Base-by-base conservation (phyloP, 2,329 filamentous ascomycete genomes). In the Cordyceps cateniannulata region DNA sequence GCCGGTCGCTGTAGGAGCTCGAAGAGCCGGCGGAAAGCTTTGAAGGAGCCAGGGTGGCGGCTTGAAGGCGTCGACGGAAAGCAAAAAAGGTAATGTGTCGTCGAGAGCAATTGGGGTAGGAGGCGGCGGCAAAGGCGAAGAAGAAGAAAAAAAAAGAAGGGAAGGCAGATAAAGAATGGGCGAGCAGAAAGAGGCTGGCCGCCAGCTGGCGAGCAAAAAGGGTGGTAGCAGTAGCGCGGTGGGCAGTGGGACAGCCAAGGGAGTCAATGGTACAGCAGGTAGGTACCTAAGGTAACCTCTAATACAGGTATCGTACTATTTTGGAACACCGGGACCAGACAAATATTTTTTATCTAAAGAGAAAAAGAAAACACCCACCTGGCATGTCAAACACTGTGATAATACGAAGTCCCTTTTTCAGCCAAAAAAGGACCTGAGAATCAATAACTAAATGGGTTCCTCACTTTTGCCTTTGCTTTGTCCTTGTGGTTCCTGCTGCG, bases 11-110 rank as follows among this genome's bases (percentile, higher is more conserved):
- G 67, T 77, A 78, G 68, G 81, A 81, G 72, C 74, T 76, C 74
- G 83, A 84, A 63, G 83, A 81, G 71, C 81, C 81, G 66, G 77
- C 75, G 67, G 75, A 71, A 65, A 74, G 71, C 65, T 74, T 77
- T 75, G 75, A 71, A 67, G 78, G 76, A 75, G 80, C 81, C 82
- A 85, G 79, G 66, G 75, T 80, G 73, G 66, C 64, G 66, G 65
- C 63, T 47, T 59, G 64, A 59, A 67, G 27, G 45, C 45, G 18
- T 12, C 14, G 32, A 14, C 32, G 47, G 45, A 44, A 62, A 57
- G 53, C 48, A 61, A 56, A 57, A 27, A 27, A 18, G 44, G 22
- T 59, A 35, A 35, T 49, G 22, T 44, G 35, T 51, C 9, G 38
- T 59, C 25, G 48, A 8, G 25, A 52, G 38, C 22, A 24, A 50